Evolutionary conservation across 345 rosid species (phyloP), one percentile per base, ranked within the genome.

Genomic region (Mallotus nudiflorus): DNA sequence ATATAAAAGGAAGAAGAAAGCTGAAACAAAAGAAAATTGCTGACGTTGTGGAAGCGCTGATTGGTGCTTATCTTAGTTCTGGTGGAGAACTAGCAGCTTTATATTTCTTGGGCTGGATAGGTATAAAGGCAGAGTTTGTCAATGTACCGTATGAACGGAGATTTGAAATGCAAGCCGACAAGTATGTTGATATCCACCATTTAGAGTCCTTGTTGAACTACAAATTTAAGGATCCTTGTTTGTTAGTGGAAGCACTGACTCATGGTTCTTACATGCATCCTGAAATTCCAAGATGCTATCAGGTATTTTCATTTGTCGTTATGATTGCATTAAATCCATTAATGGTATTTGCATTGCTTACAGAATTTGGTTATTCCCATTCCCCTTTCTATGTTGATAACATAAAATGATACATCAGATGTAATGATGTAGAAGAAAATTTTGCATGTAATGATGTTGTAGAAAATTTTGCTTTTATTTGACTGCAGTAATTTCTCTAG

Each of bases 201-300:
- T 24, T 95, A 6, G 90, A 95, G 78, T 80, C 85, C 0, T 45
- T 92, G 4, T 79, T 95, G 61, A 77, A 79, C 46, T 90, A 90
- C 73, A 69, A 76, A 24, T 95, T 95, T 61, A 64, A 37, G 20
- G 89, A 95, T 66, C 84, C 84, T 67, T 80, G 91, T 67, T 73
- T 92, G 65, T 73, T 95, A 46, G 87, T 95, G 46, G 98, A 95
- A 78, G 99, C 99, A 39, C 72, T 95, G 70, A 95, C 96, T 20
- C 99, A 95, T 77, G 98, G 94, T 50, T 95, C 99, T 44, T 92
- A 81, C 82, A 89, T 90, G 97, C 75, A 85, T 61, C 87, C 97
- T n/a, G 96, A 90, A 66, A 85, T 90, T 66, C 92, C 96, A 48
- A 85, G 86, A 73, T 95, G 97, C 63, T 95, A 92, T 82, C 96